A percentile compares a stretch with the other conserved stretches of the same genome.
Evolutionary conservation across 169 alveolate species (phyloP).

Genomic region (Theileria orientalis): DNA sequence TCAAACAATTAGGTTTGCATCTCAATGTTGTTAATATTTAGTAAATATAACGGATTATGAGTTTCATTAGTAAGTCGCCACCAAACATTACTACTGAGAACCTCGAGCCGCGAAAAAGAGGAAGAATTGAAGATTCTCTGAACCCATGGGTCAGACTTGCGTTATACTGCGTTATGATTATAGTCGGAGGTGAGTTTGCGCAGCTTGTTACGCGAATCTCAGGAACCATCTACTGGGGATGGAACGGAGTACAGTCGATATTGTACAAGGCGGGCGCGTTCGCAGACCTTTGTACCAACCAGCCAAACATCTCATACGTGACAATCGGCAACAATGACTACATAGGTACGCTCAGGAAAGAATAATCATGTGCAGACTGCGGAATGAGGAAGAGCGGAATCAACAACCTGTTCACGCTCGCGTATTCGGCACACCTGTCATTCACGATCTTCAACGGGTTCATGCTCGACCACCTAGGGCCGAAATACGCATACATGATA

Average conservation of each 20-base stretch:
- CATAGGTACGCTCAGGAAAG: conserved; percentile 2
- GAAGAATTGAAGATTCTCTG: neutral
- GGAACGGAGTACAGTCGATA: conserved; percentile 35
- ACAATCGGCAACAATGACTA: neutral
- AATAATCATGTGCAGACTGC: conserved; percentile 7
- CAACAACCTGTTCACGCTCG: conserved; percentile 47
- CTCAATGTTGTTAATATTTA: too few relatives aligned
- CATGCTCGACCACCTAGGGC: conserved; percentile 43
- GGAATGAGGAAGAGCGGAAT: conserved; percentile 28
- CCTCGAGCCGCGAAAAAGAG: too few relatives aligned
- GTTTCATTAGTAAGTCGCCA: too few relatives aligned
- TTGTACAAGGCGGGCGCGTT: conserved; percentile 61
- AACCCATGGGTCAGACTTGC: neutral
- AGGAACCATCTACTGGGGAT: conserved; percentile 58
- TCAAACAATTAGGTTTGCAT: too few relatives aligned
- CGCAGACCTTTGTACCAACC: conserved; percentile 26
- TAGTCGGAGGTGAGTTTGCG: neutral
- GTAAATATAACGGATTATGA: too few relatives aligned
- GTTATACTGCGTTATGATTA: neutral
- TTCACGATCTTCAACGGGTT: conserved; percentile 32
- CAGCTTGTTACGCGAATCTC: neutral
- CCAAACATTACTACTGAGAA: too few relatives aligned
- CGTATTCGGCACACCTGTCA: conserved; percentile 48
- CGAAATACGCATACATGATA: conserved; percentile 23
- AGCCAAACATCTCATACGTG: neutral